A percentile compares a stretch with the other conserved stretches of the same genome.
phyloP scores from a whole-genome alignment of 331 rosid species.

The Dryas integrifolia region DNA sequence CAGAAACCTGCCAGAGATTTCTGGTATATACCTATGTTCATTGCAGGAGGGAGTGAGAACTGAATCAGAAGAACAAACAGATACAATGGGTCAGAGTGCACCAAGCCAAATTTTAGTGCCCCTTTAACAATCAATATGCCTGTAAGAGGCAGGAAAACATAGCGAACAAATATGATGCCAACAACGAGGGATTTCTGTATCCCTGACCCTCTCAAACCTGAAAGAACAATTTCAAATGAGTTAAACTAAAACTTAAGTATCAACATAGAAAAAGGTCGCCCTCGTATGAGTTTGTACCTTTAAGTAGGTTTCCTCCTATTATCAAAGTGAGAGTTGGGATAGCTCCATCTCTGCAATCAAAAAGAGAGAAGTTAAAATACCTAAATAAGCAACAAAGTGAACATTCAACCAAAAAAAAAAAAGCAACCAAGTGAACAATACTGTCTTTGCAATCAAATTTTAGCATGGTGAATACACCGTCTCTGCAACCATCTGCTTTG shows the following conservation, averaged over 20 bases:
- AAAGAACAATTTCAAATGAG: neutral
- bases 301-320: slow-evolving; percentile 48
- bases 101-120: slow-evolving; percentile 38
- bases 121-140: slow-evolving; percentile 44
- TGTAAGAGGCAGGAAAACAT: slow-evolving; percentile 35
- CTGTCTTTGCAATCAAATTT: slow-evolving; percentile 22
- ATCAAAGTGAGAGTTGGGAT: slow-evolving; percentile 48
- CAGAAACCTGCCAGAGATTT: neutral
- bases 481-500: no score
- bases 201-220: slow-evolving; percentile 46
- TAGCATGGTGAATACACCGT: no score
- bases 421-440: no score
- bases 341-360: slow-evolving; percentile 45
- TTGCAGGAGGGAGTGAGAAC: slow-evolving; percentile 45
- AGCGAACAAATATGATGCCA: slow-evolving; percentile 43
- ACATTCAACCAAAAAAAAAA: no score
- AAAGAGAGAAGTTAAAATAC: neutral
- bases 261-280: neutral
- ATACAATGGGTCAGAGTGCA: slow-evolving; percentile 40
- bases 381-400: neutral
- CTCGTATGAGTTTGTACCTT: neutral
- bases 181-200: slow-evolving; percentile 31
- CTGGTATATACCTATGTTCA: slow-evolving; percentile 35
- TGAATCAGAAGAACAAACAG: slow-evolving; percentile 46
- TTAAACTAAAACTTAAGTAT: neutral